Evolutionary conservation across 768 basidiomycete species (phyloP).

Genomic region (Suillus luteus): DNA sequence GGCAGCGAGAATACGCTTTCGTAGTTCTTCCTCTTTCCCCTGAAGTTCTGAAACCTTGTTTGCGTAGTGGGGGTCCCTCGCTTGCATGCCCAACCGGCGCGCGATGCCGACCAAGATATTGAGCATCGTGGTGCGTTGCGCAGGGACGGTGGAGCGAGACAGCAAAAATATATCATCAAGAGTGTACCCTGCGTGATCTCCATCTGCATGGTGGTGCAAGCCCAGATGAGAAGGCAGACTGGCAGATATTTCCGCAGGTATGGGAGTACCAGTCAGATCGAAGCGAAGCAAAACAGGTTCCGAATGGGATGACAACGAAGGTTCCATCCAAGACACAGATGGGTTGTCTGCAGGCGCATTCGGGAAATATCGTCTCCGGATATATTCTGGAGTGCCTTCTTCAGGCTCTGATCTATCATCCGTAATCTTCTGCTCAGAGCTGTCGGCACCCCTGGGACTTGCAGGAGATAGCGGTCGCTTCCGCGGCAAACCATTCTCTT

Average conservation of each 20-base stretch:
- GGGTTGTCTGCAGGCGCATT: constrained; percentile 66
- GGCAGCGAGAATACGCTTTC: constrained; percentile 65
- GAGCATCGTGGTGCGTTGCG: constrained; percentile 83
- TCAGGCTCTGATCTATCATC: constrained; percentile 39
- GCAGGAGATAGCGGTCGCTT: constrained; percentile 15
- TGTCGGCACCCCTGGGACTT: constrained; percentile 4
- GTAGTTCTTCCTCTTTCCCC: constrained; percentile 43
- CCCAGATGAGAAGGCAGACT: constrained; percentile 82
- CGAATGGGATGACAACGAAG: constrained; percentile 16
- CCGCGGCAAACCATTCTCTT: constrained; percentile 16
- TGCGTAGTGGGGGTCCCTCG: not conserved
- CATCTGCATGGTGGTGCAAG: constrained; percentile 87
- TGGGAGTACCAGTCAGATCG: constrained; percentile 71
- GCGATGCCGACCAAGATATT: constrained; percentile 66
- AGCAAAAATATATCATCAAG: constrained; percentile 83
- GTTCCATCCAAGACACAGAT: constrained; percentile 76
- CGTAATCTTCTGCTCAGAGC: not conserved
- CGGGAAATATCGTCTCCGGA: constrained; percentile 84
- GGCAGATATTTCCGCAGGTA: constrained; percentile 54
- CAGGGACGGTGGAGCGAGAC: constrained; percentile 77
- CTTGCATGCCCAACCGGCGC: constrained; percentile 31
- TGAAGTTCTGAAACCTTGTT: constrained; percentile 18
- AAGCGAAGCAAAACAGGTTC: constrained; percentile 54
- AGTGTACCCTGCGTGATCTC: constrained; percentile 80
- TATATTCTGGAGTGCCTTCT: constrained; percentile 81